Conservation (phyloP, 176 grass and related monocot species). For the Poa pratensis region DNA sequence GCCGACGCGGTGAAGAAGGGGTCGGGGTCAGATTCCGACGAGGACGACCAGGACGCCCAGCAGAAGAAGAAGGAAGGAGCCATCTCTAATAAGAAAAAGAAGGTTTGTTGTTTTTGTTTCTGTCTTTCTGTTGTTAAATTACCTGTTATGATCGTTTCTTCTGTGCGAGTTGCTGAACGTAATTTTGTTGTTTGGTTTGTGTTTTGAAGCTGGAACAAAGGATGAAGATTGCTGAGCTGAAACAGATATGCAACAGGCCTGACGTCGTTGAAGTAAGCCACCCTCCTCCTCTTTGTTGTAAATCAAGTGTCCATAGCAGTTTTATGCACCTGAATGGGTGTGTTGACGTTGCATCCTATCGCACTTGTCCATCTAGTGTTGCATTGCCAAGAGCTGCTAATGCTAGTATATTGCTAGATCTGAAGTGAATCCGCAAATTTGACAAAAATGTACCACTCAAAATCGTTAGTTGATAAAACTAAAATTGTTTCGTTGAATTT, state of each 20-base stretch:
- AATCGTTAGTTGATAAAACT: neutral
- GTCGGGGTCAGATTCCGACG: slow-evolving; percentile 54
- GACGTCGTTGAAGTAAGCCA: slow-evolving; percentile 81
- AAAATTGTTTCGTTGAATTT: neutral
- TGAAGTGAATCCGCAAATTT: neutral
- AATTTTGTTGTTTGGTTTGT: neutral
- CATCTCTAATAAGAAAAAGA: slow-evolving; percentile 82
- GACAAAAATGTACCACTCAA: neutral
- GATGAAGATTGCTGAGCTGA: slow-evolving; percentile 94
- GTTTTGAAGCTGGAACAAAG: slow-evolving; percentile 67
- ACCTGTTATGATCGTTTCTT: neutral
- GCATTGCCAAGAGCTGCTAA: neutral
- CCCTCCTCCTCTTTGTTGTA: neutral
- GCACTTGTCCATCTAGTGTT: neutral
- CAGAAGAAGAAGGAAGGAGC: slow-evolving; percentile 75
- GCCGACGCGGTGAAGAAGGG: slow-evolving; percentile 61
- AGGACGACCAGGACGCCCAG: slow-evolving; percentile 64
- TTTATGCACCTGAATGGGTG: neutral
- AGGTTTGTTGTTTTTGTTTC: slow-evolving; percentile 45
- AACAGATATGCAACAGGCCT: slow-evolving; percentile 82
- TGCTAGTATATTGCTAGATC: neutral
- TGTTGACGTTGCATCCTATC: neutral
- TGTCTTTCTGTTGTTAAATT: slow-evolving; percentile 17
- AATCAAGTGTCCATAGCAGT: neutral
- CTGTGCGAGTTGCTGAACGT: neutral